A percentile compares a stretch with the other conserved stretches of the same genome.
Conservation (phyloP, 768 basidiomycete genomes). For the Trametes cubensis region DNA sequence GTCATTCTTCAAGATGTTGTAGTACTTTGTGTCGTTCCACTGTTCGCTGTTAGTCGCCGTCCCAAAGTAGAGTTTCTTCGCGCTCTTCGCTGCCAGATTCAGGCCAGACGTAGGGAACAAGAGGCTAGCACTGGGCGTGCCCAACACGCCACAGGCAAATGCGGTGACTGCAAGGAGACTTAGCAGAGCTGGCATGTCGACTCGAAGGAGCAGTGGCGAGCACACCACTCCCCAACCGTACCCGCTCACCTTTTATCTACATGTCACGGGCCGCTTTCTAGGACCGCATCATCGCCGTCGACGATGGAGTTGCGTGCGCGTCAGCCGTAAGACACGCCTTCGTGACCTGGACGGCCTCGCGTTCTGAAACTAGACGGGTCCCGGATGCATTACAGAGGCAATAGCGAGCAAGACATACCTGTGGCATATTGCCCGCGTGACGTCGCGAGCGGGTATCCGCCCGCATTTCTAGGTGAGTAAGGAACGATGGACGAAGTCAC, state of each 20-base stretch:
- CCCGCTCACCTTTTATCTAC: background rate
- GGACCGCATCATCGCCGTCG: slow-evolving; percentile 9
- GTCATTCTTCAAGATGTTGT: slow-evolving; percentile 40
- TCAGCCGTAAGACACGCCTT: background rate
- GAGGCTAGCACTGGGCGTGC: background rate
- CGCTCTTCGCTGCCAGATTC: slow-evolving; percentile 40
- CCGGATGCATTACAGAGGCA: background rate
- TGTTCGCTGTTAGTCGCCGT: slow-evolving; percentile 51
- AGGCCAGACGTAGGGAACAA: slow-evolving; percentile 23
- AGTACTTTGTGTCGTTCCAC: slow-evolving; percentile 43
- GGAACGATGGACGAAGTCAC: background rate
- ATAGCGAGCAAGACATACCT: background rate
- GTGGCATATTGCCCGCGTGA: background rate
- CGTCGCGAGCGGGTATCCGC: background rate
- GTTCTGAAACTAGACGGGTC: slow-evolving; percentile 5
- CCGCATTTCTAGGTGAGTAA: background rate
- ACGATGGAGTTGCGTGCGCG: background rate
- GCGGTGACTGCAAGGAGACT: background rate
- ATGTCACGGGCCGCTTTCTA: slow-evolving; percentile 2
- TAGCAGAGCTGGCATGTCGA: background rate
- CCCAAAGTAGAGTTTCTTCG: slow-evolving; percentile 50
- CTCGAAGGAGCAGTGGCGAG: background rate
- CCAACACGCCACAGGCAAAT: background rate
- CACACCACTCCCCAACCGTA: background rate
- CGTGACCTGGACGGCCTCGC: background rate